Evolutionary conservation across 495 filamentous ascomycete genomes (phyloP).

Genomic region (Parathielavia appendiculata): DNA sequence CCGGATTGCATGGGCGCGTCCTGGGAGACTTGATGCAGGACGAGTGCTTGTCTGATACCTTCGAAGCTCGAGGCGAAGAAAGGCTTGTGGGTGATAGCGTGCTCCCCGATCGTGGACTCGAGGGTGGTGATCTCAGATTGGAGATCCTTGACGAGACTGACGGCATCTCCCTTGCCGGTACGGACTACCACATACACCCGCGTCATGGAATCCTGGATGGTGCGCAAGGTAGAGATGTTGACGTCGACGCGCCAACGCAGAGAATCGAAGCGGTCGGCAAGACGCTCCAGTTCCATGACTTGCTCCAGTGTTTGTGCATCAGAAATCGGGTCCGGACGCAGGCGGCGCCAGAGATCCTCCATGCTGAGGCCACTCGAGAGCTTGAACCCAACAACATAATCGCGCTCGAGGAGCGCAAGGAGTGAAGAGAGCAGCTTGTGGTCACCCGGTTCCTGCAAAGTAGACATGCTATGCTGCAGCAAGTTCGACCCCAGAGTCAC

Average conservation of each 20-base stretch:
- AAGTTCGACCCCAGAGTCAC: constrained; percentile 36
- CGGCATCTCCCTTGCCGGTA: constrained; percentile 39
- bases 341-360: constrained; percentile 72
- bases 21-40: constrained; percentile 35
- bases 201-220: constrained; percentile 48
- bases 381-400: constrained; percentile 49
- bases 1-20: constrained; percentile 15
- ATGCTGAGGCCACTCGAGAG: constrained; percentile 74
- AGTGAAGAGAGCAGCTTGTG: constrained; percentile 31
- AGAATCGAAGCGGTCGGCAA: constrained; percentile 71
- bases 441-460: constrained; percentile 19
- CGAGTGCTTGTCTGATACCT: constrained; percentile 58
- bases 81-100: constrained; percentile 40
- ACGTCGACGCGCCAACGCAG: constrained; percentile 48
- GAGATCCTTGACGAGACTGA: constrained; percentile 46
- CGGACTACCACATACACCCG: constrained; percentile 48
- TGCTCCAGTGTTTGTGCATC: constrained; percentile 46
- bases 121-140: constrained; percentile 54
- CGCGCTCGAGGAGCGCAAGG: constrained; percentile 32
- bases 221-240: constrained; percentile 40
- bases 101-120: constrained; percentile 40
- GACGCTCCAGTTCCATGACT: constrained; percentile 56
- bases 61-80: constrained; percentile 63
- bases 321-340: constrained; percentile 54
- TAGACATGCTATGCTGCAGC: constrained; percentile 25